phyloP scores from a whole-genome alignment of 2,329 filamentous ascomycete species.

The Emydomyces testavorans region DNA sequence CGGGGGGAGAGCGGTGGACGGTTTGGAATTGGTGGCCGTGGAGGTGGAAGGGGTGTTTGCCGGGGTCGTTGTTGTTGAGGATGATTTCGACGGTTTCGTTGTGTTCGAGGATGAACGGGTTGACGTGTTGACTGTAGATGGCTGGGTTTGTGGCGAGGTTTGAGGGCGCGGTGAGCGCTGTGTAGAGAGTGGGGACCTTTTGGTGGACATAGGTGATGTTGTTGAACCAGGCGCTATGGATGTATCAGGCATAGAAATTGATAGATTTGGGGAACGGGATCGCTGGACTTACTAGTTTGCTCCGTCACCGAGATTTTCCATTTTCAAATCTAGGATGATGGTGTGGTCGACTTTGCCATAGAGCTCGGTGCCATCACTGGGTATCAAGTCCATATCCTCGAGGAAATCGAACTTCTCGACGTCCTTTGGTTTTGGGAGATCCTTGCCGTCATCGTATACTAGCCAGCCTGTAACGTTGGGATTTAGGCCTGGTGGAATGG shows the following conservation, averaged over 20 bases:
- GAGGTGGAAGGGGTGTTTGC: slow-evolving; percentile 32
- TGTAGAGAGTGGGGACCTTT: slow-evolving; percentile 12
- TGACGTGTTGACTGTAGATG: slow-evolving; percentile 11
- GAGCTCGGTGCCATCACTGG: slow-evolving; percentile 9
- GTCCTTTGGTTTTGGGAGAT: slow-evolving; percentile 5
- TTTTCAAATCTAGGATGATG: slow-evolving; percentile 36
- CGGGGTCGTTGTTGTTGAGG: slow-evolving; percentile 12
- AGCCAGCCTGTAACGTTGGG: slow-evolving; percentile 31
- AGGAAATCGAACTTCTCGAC: slow-evolving; percentile 7
- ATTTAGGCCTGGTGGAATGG: slow-evolving; percentile 8
- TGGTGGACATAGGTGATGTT: slow-evolving; percentile 13
- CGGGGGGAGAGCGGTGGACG: slow-evolving; percentile 9
- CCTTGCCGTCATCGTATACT: slow-evolving; percentile 12
- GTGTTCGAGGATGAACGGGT: slow-evolving; percentile 11
- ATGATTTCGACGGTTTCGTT: slow-evolving; percentile 10
- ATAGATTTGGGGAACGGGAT: too few species aligned
- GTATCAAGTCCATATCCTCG: slow-evolving; percentile 33
- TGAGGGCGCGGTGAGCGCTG: slow-evolving; percentile 8
- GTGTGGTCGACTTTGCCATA: slow-evolving; percentile 15
- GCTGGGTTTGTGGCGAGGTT: slow-evolving; percentile 8
- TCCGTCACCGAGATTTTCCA: slow-evolving; percentile 38
- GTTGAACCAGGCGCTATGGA: slow-evolving; percentile 13
- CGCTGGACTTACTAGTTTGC: slow-evolving; percentile 14
- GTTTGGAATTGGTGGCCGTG: slow-evolving; percentile 27
- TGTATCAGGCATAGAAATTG: background rate